Base-by-base conservation (phyloP, 164 flowering plant genomes). In the Saururus chinensis region DNA sequence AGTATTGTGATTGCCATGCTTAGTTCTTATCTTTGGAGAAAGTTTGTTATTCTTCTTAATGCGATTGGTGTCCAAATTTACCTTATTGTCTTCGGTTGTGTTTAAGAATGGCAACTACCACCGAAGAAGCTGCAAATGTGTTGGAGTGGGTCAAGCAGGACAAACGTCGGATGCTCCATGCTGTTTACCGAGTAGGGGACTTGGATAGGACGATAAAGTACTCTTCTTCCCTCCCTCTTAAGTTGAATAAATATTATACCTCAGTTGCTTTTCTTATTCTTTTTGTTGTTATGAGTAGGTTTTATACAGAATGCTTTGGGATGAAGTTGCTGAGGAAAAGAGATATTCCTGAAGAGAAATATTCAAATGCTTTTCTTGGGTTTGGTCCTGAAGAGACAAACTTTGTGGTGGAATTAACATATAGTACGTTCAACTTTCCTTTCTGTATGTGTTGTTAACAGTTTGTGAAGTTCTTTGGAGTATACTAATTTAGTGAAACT, bases 281-380 rank as follows among this genome's bases (percentile, higher is more conserved):
- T 7, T 24, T 55, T 23, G 12, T 23, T 5, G 17, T 19, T 57
- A 48, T 23, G 67, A 8, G 30, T 69, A 93, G 98, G 77, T 93
- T 93, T 61, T 93, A 93, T 61, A 90, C 96, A 12, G 97, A 93
- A 66, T 72, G 86, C 60, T 73, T 93, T 62, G 98, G 98, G 48
- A 93, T 93, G 98, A 77, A 85, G 78, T 77, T 93, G 21, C 74
- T 93, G 84, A 82, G 98, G 81, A 69, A 88, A 60, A 78, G 95
- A 60, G 97, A 93, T 60, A 60, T 93, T 61, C 98, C 98, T 0
- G 92, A 90, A 17, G 96, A 93, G 79, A 93, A 93, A 60, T 90
- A 88, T 69, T 77, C 97, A 1, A 93, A 90, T 76, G 98, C 98
- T 20, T 89, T 93, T 63, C 93, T 93, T 55, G 98, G 98, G 35